Conservation (phyloP, 768 basidiomycete species). For the Coprinopsis marcescibilis region DNA sequence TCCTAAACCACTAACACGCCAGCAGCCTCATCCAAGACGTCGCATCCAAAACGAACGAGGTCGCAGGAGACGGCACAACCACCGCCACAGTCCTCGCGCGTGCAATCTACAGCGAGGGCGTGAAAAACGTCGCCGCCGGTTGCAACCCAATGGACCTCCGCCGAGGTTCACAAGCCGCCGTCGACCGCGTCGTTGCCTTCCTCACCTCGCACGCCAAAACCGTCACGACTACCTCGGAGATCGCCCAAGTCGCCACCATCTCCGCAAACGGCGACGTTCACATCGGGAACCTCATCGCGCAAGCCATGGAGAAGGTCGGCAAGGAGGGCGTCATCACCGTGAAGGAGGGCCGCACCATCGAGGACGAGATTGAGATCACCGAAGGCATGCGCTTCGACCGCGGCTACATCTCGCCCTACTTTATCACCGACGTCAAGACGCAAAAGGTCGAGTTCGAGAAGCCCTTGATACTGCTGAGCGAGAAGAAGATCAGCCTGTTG, state of each 20-base stretch:
- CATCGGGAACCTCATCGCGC: slow-evolving; percentile 91
- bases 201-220: slow-evolving; percentile 84
- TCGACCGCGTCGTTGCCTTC: slow-evolving; percentile 90
- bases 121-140: slow-evolving; percentile 98
- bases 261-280: slow-evolving; percentile 78
- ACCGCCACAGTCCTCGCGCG: slow-evolving; percentile 96
- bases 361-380: slow-evolving; percentile 98
- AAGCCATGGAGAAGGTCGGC: slow-evolving; percentile 99
- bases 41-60: slow-evolving; percentile 93
- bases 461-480: slow-evolving; percentile 85
- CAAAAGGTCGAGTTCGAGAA: slow-evolving; percentile 98
- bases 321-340: slow-evolving; percentile 99
- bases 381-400: slow-evolving; percentile 99
- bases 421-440: slow-evolving; percentile 95
- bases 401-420: slow-evolving; percentile 96
- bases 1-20: not conserved
- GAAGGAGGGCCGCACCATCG: slow-evolving; percentile 97
- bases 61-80: slow-evolving; percentile 96
- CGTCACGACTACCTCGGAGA: slow-evolving; percentile 96
- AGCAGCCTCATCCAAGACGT: slow-evolving; percentile 88
- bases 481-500: slow-evolving; percentile 95
- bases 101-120: slow-evolving; percentile 97
- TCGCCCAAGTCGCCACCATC: slow-evolving; percentile 98
- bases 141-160: slow-evolving; percentile 99
- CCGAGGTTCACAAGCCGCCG: slow-evolving; percentile 94